Base-by-base conservation (phyloP, 1,284 basidiomycete genomes). In the Ustilago esculenta region DNA sequence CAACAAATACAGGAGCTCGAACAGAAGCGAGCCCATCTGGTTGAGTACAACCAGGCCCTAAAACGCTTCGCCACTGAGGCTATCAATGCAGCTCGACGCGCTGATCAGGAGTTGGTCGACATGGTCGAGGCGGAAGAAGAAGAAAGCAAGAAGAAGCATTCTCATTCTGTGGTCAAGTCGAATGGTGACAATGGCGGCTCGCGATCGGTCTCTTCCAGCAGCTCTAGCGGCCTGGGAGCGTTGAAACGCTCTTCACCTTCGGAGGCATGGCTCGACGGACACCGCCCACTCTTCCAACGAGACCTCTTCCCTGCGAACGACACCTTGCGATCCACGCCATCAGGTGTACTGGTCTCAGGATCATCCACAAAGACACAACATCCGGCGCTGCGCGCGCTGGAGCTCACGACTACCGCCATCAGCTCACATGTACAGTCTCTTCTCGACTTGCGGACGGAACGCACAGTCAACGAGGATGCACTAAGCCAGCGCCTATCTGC, bases 1-100 rank as follows among this genome's bases (percentile, higher is more conserved):
- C 52, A 65, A 32, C 72, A 75, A 36, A 53, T 75, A 7, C 67
- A 73, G 35, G 72, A 75, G 18, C 51, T 75, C 18, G 72, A 75
- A 23, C 56, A 52, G 41, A 70, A 66, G 40, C 53, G 71, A 2
- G 35, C 55, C 0, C 59, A 70, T 11, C 43, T 75, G 14, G 50
- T 75, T 5, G 66, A 73, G n/a, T 61, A 58, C 48, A 73, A 75
- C 27, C 52, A 54, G 43, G 72, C 61, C 11, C 56, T 75, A 7
- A 74, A 74, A 27, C 55, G 73, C 1, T 44, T 64, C 11, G 70
- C 67, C 4, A 74, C 67, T 11, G 73, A 74, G 14, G 59, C 67
- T 17, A 64, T 75, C 42, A 74, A 75, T 40, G 56, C 61, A 17
- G 58, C 53, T 12, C 53, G 60, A 24, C 53, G 54, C 10, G 57